These are phyloP conservation scores for Penicillium simplicissimum DNA, from an alignment of 495 filamentous ascomycete genomes.

Conservation along the genomic window DNA sequence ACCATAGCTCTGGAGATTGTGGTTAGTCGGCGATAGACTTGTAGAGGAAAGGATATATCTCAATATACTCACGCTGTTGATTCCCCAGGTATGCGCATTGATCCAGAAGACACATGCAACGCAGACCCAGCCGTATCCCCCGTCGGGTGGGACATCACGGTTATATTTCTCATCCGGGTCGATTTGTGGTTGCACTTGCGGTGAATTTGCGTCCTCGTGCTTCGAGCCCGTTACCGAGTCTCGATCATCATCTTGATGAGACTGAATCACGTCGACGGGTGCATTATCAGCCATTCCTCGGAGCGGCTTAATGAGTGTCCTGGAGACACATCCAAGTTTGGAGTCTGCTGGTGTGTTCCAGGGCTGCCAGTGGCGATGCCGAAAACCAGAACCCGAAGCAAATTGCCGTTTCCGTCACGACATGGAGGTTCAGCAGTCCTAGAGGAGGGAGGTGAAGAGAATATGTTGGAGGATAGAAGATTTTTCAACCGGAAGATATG, in stretches of 20 bases:
- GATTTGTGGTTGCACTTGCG: constrained; percentile 14
- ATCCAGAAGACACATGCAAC: constrained; percentile 52
- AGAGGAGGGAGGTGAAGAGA: background rate
- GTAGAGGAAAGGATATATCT: constrained; percentile 17
- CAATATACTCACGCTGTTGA: constrained; percentile 45
- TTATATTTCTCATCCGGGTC: constrained; percentile 34
- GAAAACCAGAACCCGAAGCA: constrained; percentile 4
- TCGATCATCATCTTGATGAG: constrained; percentile 30
- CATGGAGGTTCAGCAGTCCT: constrained; percentile 1
- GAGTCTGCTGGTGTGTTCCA: background rate
- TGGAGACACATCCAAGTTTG: background rate
- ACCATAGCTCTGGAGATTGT: constrained; percentile 50
- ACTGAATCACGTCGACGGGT: constrained; percentile 39
- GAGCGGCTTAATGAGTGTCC: background rate
- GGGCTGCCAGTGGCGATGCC: constrained; percentile 7
- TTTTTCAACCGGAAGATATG: background rate
- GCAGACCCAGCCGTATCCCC: constrained; percentile 59
- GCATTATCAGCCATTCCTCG: constrained; percentile 38
- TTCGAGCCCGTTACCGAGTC: constrained; percentile 15
- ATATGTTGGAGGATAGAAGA: background rate
- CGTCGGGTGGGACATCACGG: constrained; percentile 49
- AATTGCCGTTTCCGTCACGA: constrained; percentile 20
- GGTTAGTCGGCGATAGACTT: background rate
- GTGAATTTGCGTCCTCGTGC: constrained; percentile 7
- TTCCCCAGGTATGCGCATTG: constrained; percentile 59